Base-by-base conservation (phyloP, 805 yeast species). In the Brettanomyces naardenensis region DNA sequence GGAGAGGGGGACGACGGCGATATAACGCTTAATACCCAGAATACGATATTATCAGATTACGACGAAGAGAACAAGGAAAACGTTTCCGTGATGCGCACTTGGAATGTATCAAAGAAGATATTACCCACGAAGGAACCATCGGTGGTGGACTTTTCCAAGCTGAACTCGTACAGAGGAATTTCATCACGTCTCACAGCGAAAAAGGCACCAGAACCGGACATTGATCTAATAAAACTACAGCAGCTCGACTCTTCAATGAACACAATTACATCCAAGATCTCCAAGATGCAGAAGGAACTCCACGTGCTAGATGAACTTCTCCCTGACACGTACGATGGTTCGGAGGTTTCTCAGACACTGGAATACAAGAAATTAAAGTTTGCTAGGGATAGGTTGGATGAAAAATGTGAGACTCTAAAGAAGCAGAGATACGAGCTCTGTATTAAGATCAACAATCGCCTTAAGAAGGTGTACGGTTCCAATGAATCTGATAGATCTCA, bases 401-500 rank as follows among this genome's bases (percentile, higher is more conserved):
- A 59, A 6, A 54, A 48, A 37, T 42, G 45, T 19, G 59, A 56
- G 41, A 35, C 40, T 4, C 35, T 50, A 9, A 47, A 52, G 30
- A 57, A 58, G 36, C 51, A 56, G 21, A 45, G 48, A 30, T 60
- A 60, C 42, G 54, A 52, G 33, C 39, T 57, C 21, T 47, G 62
- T 22, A 55, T 60, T 23, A 49, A 48, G 36, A 30, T 60, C 29
- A 53, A 53, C 36, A 43, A 47, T 31, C 46, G 46, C 28, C 48
- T 50, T 31, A 56, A 52, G 29, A 49, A 43, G 28, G 41, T 57
- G 9, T 51, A 56, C 40, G 63, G 62, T 17, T 47, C 36, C 28
- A 46, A 56, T 28, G 58, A 57, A 17, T 54, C 58, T 10, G 58
- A 54, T 35, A 66, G 68, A 59, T 74, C 75, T 55, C 73, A 70